A percentile compares a stretch with the other conserved stretches of the same genome.
Evolutionary conservation across 177 flowering plant genomes (phyloP).

Genomic region (Vitis hybrid): DNA sequence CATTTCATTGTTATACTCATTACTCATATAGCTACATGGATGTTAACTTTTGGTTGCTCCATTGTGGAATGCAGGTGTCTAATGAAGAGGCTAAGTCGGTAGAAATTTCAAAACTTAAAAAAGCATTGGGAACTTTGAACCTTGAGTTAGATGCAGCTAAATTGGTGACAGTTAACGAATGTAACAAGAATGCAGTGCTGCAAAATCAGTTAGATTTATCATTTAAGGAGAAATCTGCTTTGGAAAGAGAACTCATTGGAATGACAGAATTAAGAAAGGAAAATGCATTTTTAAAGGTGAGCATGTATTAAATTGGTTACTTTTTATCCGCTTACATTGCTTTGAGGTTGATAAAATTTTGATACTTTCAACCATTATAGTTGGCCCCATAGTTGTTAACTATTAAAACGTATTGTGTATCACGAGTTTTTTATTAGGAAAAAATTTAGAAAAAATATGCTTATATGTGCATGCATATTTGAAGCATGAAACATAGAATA

Average conservation of each 20-base stretch:
- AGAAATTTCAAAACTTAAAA: slow-evolving; percentile 78
- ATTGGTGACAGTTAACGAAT: slow-evolving; percentile 56
- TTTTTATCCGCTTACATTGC: not conserved
- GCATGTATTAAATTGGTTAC: not conserved
- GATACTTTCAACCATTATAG: too few relatives aligned
- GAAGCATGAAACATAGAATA: too few relatives aligned
- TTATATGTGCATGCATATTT: too few relatives aligned
- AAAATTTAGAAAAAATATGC: too few relatives aligned
- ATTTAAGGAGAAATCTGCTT: slow-evolving; percentile 60
- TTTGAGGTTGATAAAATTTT: slow-evolving; percentile 3
- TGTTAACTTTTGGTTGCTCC: not conserved
- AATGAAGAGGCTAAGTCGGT: slow-evolving; percentile 72
- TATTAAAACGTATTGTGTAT: too few relatives aligned
- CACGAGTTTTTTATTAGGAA: too few relatives aligned
- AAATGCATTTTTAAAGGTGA: slow-evolving; percentile 67
- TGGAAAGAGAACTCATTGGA: slow-evolving; percentile 52
- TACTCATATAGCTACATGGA: not conserved
- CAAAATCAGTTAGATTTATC: slow-evolving; percentile 62
- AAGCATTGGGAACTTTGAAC: slow-evolving; percentile 47
- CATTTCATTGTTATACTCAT: not conserved
- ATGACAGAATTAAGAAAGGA: slow-evolving; percentile 64
- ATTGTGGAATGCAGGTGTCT: slow-evolving; percentile 54
- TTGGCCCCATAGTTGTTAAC: too few relatives aligned
- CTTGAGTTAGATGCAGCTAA: slow-evolving; percentile 80
- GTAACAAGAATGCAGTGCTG: slow-evolving; percentile 64